phyloP scores from a whole-genome alignment of 2,329 filamentous ascomycete genomes.

The Beauveria pseudobassiana region DNA sequence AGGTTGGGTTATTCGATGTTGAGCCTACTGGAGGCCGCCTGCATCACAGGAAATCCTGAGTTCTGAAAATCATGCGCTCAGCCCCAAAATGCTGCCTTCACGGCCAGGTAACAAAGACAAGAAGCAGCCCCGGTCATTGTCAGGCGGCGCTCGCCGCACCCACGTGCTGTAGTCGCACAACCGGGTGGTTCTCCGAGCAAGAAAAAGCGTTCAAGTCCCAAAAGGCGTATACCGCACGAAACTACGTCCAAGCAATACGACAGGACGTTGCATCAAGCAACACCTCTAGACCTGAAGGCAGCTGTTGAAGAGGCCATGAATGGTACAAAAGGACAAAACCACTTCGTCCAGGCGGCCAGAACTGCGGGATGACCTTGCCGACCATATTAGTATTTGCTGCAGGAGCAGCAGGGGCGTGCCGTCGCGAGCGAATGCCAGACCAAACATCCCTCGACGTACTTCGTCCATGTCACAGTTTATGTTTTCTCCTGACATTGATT shows the following conservation, averaged over 20 bases:
- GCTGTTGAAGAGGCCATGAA: background rate
- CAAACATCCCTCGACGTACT: slow-evolving; percentile 28
- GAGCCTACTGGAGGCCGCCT: background rate
- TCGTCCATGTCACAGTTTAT: slow-evolving; percentile 26
- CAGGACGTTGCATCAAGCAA: background rate
- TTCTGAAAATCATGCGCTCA: slow-evolving; percentile 6
- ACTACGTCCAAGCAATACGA: slow-evolving; percentile 6
- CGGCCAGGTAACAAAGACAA: background rate
- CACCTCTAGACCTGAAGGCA: background rate
- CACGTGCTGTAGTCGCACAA: background rate
- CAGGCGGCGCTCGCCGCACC: background rate
- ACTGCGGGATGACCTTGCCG: background rate
- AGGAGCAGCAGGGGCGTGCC: slow-evolving; percentile 17
- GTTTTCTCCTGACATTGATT: slow-evolving; percentile 18
- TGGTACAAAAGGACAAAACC: background rate
- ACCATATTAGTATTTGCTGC: slow-evolving; percentile 18
- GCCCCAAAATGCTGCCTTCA: slow-evolving; percentile 9
- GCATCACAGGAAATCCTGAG: background rate
- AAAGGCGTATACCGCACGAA: slow-evolving; percentile 4
- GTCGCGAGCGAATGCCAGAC: slow-evolving; percentile 19
- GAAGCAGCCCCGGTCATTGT: background rate
- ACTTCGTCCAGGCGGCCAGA: background rate
- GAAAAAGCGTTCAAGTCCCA: background rate
- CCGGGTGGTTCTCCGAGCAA: background rate
- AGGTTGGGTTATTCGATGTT: slow-evolving; percentile 4